Evolutionary conservation across 2,329 filamentous ascomycete species (phyloP).

Genomic region (Botryotinia convoluta): DNA sequence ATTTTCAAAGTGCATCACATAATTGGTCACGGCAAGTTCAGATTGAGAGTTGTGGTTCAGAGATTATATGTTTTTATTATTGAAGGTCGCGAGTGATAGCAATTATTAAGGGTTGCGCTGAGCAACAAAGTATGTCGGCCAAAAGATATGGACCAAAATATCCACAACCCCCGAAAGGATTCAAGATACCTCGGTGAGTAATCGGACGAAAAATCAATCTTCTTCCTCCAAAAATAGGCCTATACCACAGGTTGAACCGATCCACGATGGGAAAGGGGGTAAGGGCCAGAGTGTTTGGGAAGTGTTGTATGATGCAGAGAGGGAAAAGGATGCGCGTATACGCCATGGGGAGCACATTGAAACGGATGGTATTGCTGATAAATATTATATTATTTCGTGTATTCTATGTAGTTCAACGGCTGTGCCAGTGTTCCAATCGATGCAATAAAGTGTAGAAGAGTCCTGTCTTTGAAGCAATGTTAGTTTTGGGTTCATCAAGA

Average conservation of each 20-base stretch:
- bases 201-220: conserved; percentile 58
- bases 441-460: too few relatives aligned
- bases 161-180: conserved; percentile 48
- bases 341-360: not conserved
- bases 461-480: conserved; percentile 14
- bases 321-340: not conserved
- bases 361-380: not conserved
- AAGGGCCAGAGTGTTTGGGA: conserved; percentile 82
- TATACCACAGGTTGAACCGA: conserved; percentile 58
- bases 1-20: not conserved
- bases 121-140: conserved; percentile 51
- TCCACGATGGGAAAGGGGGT: conserved; percentile 51
- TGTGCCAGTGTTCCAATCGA: not conserved
- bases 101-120: not conserved
- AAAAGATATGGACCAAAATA: conserved; percentile 67
- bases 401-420: conserved; percentile 4
- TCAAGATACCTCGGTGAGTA: conserved; percentile 69
- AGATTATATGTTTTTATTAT: not conserved
- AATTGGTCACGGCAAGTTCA: not conserved
- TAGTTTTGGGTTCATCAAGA: not conserved
- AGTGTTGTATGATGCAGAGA: conserved; percentile 41
- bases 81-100: not conserved
- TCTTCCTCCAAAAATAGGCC: conserved; percentile 84
- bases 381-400: not conserved
- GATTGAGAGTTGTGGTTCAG: too few relatives aligned